Conservation (phyloP, 2,329 filamentous ascomycete species). For the Cyphellophora europaea region DNA sequence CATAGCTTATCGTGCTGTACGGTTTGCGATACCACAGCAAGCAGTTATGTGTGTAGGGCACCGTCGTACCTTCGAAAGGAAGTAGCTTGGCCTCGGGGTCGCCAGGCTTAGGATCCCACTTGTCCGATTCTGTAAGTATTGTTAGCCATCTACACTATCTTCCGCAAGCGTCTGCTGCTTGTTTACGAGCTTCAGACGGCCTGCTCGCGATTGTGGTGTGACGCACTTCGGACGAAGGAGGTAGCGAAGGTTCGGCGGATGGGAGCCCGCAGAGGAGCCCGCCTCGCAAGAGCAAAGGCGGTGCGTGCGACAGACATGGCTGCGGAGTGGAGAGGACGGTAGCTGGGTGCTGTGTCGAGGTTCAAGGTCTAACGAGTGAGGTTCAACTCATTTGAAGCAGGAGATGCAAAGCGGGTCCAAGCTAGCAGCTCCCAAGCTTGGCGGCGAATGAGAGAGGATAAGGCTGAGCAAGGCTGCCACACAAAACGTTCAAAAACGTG, state of each 20-base stretch:
- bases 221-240: constrained; percentile 37
- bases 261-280: constrained; percentile 29
- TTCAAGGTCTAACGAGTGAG: too few relatives aligned
- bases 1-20: constrained; percentile 4
- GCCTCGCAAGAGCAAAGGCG: constrained; percentile 36
- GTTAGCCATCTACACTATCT: constrained; percentile 14
- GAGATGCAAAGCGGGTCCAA: constrained; percentile 7
- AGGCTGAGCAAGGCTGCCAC: too few relatives aligned
- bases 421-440: constrained; percentile 3
- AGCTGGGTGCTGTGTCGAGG: constrained; percentile 6
- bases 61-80: constrained; percentile 32
- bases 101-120: constrained; percentile 30
- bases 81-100: constrained; percentile 32
- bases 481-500: too few relatives aligned
- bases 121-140: constrained; percentile 12
- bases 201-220: constrained; percentile 14
- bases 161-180: neutral
- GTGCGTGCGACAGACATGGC: constrained; percentile 39
- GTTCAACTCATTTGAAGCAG: constrained; percentile 2
- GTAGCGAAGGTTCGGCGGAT: constrained; percentile 34
- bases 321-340: constrained; percentile 4
- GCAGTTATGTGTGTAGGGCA: constrained; percentile 10
- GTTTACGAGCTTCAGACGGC: constrained; percentile 7
- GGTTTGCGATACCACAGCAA: too few relatives aligned
- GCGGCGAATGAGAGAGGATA: too few relatives aligned